Conservation (phyloP, 2,329 filamentous ascomycete species). For the Aspergillus amoenus region DNA sequence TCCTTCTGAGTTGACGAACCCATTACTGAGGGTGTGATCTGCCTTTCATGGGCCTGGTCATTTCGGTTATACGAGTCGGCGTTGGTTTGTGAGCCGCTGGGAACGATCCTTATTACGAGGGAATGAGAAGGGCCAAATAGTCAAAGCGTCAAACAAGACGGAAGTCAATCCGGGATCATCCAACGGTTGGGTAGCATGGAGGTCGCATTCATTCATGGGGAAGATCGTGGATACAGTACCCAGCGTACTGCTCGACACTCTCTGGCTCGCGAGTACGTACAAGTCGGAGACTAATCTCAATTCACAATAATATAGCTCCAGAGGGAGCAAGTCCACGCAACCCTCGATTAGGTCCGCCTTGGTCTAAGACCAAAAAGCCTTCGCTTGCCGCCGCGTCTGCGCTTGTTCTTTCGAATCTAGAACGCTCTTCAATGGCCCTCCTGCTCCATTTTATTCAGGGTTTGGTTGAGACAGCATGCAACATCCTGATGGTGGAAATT, state of each 20-base stretch:
- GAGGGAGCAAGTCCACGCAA: neutral
- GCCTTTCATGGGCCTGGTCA: constrained; percentile 1
- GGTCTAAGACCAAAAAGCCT: neutral
- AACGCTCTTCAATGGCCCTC: neutral
- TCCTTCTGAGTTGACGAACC: neutral
- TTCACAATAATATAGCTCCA: too few relatives aligned
- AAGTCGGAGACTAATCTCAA: too few relatives aligned
- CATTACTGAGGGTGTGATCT: neutral
- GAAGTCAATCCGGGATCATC: neutral
- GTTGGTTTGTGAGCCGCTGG: neutral
- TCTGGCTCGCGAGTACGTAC: neutral
- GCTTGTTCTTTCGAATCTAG: constrained; percentile 10
- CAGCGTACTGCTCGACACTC: neutral
- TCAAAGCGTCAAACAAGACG: neutral
- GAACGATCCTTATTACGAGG: neutral
- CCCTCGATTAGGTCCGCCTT: neutral
- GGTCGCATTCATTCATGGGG: neutral
- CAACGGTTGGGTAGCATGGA: constrained; percentile 2
- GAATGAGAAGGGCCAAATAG: neutral
- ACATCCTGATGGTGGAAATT: neutral
- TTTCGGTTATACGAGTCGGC: constrained; percentile 3
- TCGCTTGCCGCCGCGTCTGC: constrained; percentile 11
- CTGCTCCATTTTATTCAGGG: neutral
- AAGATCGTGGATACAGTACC: neutral
- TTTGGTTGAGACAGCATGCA: neutral